Percentiles rank a stretch among this genome's conserved stretches.
Evolutionary conservation across 257 asterid species (phyloP).

Genomic region (Scutellaria galericulata): DNA sequence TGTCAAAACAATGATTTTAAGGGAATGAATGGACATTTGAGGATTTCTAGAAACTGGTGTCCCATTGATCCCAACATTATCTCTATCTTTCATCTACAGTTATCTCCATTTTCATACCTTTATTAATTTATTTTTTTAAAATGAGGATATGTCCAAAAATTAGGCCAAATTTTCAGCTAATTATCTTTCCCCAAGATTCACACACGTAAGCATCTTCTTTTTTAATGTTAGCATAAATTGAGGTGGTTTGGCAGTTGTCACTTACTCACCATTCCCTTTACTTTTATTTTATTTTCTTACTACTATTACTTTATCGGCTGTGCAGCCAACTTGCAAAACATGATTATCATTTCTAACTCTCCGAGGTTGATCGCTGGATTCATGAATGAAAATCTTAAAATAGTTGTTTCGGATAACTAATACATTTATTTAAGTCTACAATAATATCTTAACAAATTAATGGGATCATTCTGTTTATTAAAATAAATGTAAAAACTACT

Average conservation of each 20-base stretch:
- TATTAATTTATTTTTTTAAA: neutral
- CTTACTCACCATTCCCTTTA: neutral
- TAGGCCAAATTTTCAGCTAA: constrained; percentile 32
- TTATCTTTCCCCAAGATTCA: constrained; percentile 24
- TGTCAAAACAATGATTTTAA: neutral
- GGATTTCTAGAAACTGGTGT: constrained; percentile 36
- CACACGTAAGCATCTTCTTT: neutral
- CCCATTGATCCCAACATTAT: constrained; percentile 38
- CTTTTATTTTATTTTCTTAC: constrained; percentile 7
- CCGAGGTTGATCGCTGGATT: no score
- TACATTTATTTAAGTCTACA: no score
- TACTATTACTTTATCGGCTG: neutral
- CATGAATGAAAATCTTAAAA: no score
- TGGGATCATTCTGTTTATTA: no score
- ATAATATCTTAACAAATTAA: no score
- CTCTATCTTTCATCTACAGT: constrained; percentile 1
- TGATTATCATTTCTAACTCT: neutral
- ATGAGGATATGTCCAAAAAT: constrained; percentile 40
- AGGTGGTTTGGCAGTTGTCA: constrained; percentile 33
- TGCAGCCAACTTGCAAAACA: neutral
- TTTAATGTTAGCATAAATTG: constrained; percentile 15
- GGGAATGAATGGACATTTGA: neutral
- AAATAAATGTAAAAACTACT: no score
- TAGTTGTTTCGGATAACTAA: no score
- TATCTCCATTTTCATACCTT: neutral